phyloP scores from a whole-genome alignment of 345 rosid genomes.

The Salix koriyanagi region DNA sequence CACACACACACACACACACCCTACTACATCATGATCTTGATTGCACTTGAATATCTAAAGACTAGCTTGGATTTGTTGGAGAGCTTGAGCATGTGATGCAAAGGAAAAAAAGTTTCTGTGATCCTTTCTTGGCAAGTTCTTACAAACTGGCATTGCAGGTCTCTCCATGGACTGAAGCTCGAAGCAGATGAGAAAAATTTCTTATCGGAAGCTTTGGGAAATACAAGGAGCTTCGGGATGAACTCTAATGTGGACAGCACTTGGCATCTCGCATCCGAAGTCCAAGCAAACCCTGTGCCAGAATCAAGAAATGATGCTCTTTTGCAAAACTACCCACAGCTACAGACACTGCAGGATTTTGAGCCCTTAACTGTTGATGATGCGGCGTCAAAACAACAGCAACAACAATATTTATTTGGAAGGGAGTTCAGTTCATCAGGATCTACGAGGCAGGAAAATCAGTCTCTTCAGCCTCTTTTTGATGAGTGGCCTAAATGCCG shows the following conservation, averaged over 20 bases:
- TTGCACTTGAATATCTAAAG: neutral
- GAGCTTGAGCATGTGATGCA: neutral
- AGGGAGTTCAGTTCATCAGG: conserved; percentile 15
- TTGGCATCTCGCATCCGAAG: conserved; percentile 13
- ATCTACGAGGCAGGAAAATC: conserved; percentile 16
- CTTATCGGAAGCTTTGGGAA: conserved; percentile 1
- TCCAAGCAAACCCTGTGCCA: conserved; percentile 2
- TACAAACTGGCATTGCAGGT: conserved; percentile 4
- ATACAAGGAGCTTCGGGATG: neutral
- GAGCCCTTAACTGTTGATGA: conserved; percentile 7
- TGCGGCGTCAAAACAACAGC: conserved; percentile 20
- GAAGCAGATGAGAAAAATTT: conserved; percentile 12
- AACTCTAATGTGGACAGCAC: conserved; percentile 2
- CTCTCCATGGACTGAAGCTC: conserved; percentile 17
- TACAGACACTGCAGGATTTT: conserved; percentile 16
- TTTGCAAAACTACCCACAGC: conserved; percentile 8
- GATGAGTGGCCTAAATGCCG: conserved; percentile 25
- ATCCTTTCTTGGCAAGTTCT: neutral
- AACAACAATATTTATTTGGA: conserved; percentile 23
- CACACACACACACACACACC: too few relatives aligned
- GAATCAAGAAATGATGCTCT: conserved; percentile 14
- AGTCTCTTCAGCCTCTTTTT: conserved; percentile 22
- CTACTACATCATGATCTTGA: neutral
- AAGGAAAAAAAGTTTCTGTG: neutral
- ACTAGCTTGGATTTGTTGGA: neutral